Percentiles rank a stretch among this genome's conserved stretches.
Evolutionary conservation across 768 basidiomycete species (phyloP).

Genomic region (Mrakia gelida): DNA sequence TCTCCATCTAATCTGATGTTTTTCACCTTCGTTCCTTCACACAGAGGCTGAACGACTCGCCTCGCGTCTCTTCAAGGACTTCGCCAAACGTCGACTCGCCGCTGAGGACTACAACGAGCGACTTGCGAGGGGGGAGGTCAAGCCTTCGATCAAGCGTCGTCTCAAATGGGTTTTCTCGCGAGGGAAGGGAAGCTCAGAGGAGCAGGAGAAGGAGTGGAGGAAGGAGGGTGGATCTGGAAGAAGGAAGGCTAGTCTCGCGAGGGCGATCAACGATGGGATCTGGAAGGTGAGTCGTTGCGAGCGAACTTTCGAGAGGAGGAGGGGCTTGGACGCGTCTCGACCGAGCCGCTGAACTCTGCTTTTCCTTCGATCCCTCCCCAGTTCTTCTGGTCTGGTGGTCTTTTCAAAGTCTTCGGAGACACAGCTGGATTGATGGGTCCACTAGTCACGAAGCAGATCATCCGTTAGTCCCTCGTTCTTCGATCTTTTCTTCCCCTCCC

Average conservation of each 20-base stretch:
- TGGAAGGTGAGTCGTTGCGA: constrained; percentile 7
- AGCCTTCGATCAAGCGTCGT: constrained; percentile 7
- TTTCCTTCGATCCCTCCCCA: neutral
- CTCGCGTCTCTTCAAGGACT: neutral
- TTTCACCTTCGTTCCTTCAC: neutral
- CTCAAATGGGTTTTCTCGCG: constrained; percentile 2
- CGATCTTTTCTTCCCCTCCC: too few relatives aligned
- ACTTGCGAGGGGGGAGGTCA: constrained; percentile 4
- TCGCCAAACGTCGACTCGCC: neutral
- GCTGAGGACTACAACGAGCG: constrained; percentile 21
- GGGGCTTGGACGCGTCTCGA: neutral
- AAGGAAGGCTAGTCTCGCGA: constrained; percentile 53
- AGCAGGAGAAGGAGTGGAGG: constrained; percentile 13
- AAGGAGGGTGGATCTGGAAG: constrained; percentile 50
- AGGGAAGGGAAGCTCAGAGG: neutral
- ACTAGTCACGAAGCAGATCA: constrained; percentile 46
- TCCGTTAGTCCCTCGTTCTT: constrained; percentile 13
- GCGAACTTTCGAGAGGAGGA: neutral
- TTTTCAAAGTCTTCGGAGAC: constrained; percentile 43
- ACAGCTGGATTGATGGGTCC: constrained; percentile 39
- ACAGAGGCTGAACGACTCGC: constrained; percentile 8
- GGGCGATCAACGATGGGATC: constrained; percentile 17
- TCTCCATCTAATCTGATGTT: neutral
- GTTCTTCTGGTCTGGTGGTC: constrained; percentile 26
- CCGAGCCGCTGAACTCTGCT: neutral